Base-by-base conservation (phyloP, 179 eudicot species). In the Spergularia azorica region DNA sequence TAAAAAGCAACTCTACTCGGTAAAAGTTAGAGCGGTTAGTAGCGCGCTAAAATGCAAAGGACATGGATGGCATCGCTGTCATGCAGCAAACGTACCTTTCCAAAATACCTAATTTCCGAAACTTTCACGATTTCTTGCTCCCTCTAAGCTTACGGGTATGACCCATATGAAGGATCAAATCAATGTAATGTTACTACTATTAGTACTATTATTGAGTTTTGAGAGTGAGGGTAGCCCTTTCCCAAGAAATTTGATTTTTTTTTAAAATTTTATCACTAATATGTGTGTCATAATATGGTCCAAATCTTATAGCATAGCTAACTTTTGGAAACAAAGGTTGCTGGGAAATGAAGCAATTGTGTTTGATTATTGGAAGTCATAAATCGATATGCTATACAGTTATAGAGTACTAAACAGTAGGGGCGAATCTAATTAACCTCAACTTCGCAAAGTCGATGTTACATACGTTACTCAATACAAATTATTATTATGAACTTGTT, bases 111-210 rank as follows among this genome's bases (percentile, higher is more conserved):
- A 82, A 82, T 77, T 74, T 82, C 76, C 72, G 48, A 78, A 62
- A 74, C 81, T 82, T 74, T 82, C 84, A 82, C 84, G 81, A 82
- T 82, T 61, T 12, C 39, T 77, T 82, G 84, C 76, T 72, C 76
- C 84, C 81, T 81, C 67, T 70, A 14, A 73, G 18, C 50, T 82
- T 41, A 82, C 16, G 61, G 67, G 41, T 36, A 74, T 74, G 79
- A 78, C 81, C 81, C 84, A 78, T 74, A 14, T 69, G 61, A 78
- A 56, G 68, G 78, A 63, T 77, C 81, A 81, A 38, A 77, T 78
- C 81, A 74, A 43, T 74, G 63, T 43, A 69, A 68, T 55, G 15
- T 77, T n/a, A n/a, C n/a, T n/a, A n/a, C n/a, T n/a, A 2, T 26
- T 57, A 50, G 54, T 74, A 63, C 54, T 77, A 72, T 60, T 59